Evolutionary conservation across 352 stramenopile genomes (phyloP).

Genomic region (Pythium oligandrum): DNA sequence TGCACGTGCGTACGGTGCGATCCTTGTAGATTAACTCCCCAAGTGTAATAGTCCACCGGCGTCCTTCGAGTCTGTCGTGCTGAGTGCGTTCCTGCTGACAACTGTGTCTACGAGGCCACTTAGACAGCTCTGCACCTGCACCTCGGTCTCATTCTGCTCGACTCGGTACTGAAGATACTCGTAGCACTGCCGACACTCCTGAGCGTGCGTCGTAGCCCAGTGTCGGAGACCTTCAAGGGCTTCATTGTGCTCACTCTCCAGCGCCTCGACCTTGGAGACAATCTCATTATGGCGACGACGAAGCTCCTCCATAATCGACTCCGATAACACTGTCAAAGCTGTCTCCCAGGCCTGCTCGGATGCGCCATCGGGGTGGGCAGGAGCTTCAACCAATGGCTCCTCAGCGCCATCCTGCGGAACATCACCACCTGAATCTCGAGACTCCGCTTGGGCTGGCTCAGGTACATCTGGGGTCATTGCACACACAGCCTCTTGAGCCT

Average conservation of each 20-base stretch:
- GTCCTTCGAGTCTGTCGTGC: no score
- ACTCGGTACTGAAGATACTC: constrained; percentile 47
- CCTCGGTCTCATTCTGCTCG: constrained; percentile 23
- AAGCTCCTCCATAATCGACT: constrained; percentile 14
- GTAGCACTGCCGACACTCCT: constrained; percentile 48
- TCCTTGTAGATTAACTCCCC: no score
- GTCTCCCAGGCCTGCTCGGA: no score
- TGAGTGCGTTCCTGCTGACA: neutral
- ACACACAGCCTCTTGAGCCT: no score
- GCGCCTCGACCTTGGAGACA: constrained; percentile 7
- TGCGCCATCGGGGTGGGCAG: no score
- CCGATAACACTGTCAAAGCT: neutral
- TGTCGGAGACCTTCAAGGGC: constrained; percentile 25
- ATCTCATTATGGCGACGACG: constrained; percentile 14
- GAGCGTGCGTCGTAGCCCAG: constrained; percentile 37
- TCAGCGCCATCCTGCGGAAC: no score
- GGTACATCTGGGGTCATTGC: no score
- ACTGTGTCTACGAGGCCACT: constrained; percentile 9
- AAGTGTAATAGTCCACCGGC: no score
- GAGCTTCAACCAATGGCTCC: no score
- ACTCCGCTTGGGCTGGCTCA: no score
- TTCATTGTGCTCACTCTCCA: constrained; percentile 10
- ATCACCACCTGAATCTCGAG: no score
- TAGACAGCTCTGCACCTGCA: constrained; percentile 15
- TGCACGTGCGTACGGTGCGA: no score